phyloP scores from a whole-genome alignment of 2,329 filamentous ascomycete genomes.

The Aspergillus bombycis region DNA sequence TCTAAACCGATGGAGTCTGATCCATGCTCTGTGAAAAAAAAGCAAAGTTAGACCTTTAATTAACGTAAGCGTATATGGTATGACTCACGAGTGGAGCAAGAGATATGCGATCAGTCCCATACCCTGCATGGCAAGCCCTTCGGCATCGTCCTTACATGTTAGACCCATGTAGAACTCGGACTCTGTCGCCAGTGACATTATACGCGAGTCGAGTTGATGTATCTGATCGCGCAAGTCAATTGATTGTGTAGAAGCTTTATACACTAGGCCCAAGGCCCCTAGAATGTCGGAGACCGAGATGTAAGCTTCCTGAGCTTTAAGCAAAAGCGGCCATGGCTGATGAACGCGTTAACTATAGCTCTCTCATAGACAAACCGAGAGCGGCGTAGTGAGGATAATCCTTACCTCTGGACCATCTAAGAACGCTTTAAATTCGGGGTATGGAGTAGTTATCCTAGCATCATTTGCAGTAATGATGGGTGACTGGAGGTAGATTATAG shows the following conservation, averaged over 20 bases:
- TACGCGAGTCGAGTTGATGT: background rate
- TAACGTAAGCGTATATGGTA: background rate
- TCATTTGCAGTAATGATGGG: background rate
- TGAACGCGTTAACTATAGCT: background rate
- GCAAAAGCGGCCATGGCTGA: background rate
- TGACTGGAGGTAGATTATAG: background rate
- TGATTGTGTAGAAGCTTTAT: background rate
- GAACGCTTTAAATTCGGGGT: background rate
- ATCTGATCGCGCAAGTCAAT: background rate
- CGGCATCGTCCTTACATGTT: background rate
- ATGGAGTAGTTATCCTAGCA: background rate
- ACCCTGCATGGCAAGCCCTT: background rate
- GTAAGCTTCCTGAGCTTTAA: background rate
- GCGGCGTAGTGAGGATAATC: background rate
- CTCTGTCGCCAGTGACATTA: background rate
- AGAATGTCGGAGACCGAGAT: background rate
- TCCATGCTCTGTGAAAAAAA: constrained; percentile 15
- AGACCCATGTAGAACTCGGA: background rate
- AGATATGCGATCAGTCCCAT: background rate
- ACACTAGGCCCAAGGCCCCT: background rate
- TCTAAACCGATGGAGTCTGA: constrained; percentile 26
- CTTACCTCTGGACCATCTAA: background rate
- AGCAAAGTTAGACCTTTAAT: background rate
- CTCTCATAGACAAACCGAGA: background rate
- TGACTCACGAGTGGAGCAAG: background rate